phyloP scores from a whole-genome alignment of 2,329 filamentous ascomycete species.

The Aspergillus versicolor region DNA sequence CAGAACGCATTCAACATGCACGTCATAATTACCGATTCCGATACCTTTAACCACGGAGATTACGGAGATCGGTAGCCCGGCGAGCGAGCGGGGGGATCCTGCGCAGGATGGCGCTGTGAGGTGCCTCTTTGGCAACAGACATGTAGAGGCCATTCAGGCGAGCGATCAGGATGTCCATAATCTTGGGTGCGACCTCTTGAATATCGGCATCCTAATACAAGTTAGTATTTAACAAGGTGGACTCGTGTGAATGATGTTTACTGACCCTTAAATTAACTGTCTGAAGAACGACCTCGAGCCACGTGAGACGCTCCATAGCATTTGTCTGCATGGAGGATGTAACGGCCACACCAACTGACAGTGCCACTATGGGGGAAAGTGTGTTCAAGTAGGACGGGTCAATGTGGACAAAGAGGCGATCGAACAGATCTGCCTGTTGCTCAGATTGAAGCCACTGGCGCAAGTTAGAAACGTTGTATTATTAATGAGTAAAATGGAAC shows the following conservation, averaged over 20 bases:
- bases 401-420: conserved; percentile 59
- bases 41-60: conserved; percentile 25
- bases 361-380: conserved; percentile 57
- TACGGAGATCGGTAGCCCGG: conserved; percentile 39
- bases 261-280: conserved; percentile 56
- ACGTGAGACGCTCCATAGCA: conserved; percentile 55
- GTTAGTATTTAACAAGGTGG: conserved; percentile 7
- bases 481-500: conserved; percentile 14
- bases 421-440: conserved; percentile 60
- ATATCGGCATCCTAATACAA: conserved; percentile 52
- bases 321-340: conserved; percentile 57
- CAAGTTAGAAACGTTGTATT: conserved; percentile 17
- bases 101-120: conserved; percentile 53
- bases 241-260: neutral
- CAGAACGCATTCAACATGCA: conserved; percentile 6
- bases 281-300: conserved; percentile 57
- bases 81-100: conserved; percentile 50
- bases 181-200: conserved; percentile 56
- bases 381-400: conserved; percentile 57
- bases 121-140: conserved; percentile 52
- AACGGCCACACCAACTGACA: conserved; percentile 64
- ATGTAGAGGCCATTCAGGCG: conserved; percentile 60
- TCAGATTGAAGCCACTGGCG: conserved; percentile 60
- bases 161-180: conserved; percentile 60
- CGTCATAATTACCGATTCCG: neutral